Base-by-base conservation (phyloP, 148 eudicot species). In the Silene conica region DNA sequence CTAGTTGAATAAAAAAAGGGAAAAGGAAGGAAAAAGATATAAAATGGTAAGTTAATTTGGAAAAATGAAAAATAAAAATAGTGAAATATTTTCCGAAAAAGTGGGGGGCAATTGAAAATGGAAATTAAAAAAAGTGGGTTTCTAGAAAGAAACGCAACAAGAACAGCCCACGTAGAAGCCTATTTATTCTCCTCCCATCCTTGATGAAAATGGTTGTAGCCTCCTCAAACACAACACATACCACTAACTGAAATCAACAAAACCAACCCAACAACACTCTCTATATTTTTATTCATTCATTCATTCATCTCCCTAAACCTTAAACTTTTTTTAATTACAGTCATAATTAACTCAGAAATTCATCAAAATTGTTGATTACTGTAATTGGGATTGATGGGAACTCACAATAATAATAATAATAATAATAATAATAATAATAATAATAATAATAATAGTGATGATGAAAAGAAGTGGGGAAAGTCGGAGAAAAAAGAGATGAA, bases 111-210 rank as follows among this genome's bases (percentile, higher is more conserved):
- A 31, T 26, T 1, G 28, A 26, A 3, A 31, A 31, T 26, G 28
- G 28, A 26, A 31, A 2, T 3, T 0, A 31, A 31, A 31, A 1
- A 38, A 9, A 38, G 25, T 43, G 43, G 19, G 23, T 43, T 67
- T 43, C 70, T 67, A 67, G 70, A 67, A 67, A 67, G 11, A 64
- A 64, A 16, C 22, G 23, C 68, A 64, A 64, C 46, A 9, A 61
- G 13, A 61, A 10, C 65, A 61, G 14, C 26, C 68, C 68, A 64
- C 68, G 23, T 23, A 43, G 11, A 7, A 20, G 26, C 70, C 55
- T 67, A 67, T 67, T 67, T 67, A 67, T 67, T 67, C 70, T 67
- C 54, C 0, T 50, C 55, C 55, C 16, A 2, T 12, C 54, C 54
- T 48, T 14, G 16, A 12, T 2, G 54, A 19, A 66, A 16, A 41